Base-by-base conservation (phyloP, 116 monocot species). In the Iris pallida region DNA sequence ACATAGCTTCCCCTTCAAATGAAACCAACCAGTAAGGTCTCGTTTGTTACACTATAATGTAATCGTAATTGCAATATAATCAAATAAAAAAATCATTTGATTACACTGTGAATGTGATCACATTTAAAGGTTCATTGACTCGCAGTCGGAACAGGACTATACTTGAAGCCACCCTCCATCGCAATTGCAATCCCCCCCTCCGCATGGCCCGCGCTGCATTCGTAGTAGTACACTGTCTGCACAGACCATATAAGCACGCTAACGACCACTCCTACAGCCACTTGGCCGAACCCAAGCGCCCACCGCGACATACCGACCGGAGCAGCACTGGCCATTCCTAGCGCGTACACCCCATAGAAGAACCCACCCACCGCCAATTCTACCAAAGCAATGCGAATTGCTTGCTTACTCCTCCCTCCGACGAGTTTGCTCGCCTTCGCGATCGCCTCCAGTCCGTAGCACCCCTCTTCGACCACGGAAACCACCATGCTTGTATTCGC, bases 401-500 rank as follows among this genome's bases (percentile, higher is more conserved):
- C 55, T 5, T 16, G 53, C 68, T 13, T 53, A 11, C 16, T 68
- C 55, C 20, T 42, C 0, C 54, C 55, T 40, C 52, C 40, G n/a
- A 30, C 12, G 52, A 67, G 53, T 54, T 68, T 55, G 7, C n/a
- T 5, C 0, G 55, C 47, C 55, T 43, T 68, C 42, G 6, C 55
- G 8, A 68, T 42, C 2, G 68, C 68, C 12, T n/a, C 42, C 12
- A 55, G 12, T 2, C 55, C 68, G 55, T 68, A 56, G 11, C 55
- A 68, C 2, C 16, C 68, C 7, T 68, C 68, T 44, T 68, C 68
- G 40, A 55, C 68, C 0, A 67, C 52, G 13, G 68, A 55, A 55
- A 56, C 16, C 55, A 68, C 68, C 0, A 44, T 17, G 44, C 55
- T 56, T 7, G 55, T 43, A 8, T 4, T 2, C 4, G 14, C 55